Conservation (phyloP, 225 moss, liverwort and hornwort genomes). For the Climacium dendroides region DNA sequence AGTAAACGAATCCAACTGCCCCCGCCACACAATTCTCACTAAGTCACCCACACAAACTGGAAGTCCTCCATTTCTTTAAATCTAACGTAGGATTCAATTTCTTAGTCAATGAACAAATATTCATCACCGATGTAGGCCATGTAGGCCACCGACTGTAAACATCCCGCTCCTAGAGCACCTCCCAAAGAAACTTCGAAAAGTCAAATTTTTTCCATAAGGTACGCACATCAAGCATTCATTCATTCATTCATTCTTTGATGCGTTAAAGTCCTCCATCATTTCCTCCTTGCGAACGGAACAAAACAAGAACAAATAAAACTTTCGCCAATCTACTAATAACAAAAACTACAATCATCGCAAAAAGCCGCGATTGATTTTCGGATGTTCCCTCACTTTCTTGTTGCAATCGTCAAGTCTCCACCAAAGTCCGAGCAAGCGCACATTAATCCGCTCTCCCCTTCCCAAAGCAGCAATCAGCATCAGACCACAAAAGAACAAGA, state of each 20-base stretch:
- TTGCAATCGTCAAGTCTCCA: neutral
- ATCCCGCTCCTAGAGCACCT: neutral
- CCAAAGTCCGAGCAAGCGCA: neutral
- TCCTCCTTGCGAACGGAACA: neutral
- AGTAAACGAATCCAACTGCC: constrained; percentile 44
- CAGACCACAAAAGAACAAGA: neutral
- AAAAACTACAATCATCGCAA: neutral
- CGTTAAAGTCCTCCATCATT: neutral
- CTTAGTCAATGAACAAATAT: neutral
- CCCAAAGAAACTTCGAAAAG: neutral
- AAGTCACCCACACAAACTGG: neutral
- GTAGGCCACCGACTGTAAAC: neutral
- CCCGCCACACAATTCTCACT: neutral
- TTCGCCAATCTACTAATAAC: neutral
- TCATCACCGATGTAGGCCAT: neutral
- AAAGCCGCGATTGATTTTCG: neutral
- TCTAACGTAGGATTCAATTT: neutral
- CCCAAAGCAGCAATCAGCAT: neutral
- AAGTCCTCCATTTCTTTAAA: neutral
- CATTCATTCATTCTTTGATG: neutral
- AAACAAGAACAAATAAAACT: neutral
- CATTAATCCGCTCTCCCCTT: neutral
- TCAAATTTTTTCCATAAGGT: neutral
- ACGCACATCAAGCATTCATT: neutral
- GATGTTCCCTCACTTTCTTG: neutral